Base-by-base conservation (phyloP, 2,329 filamentous ascomycete species). In the Pseudohalonectria lignicola region DNA sequence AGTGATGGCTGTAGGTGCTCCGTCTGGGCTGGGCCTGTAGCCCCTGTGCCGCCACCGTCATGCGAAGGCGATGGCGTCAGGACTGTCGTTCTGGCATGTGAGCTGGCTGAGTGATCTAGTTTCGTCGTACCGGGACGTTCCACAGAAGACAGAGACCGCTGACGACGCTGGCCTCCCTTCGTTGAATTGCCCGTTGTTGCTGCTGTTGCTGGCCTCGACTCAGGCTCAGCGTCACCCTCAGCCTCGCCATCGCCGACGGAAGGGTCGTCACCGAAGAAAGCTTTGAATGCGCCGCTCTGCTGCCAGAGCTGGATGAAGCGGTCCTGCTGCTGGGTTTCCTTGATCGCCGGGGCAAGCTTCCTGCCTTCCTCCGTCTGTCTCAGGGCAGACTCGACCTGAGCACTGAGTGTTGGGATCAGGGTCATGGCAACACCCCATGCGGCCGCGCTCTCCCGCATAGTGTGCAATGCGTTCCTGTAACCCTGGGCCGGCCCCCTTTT, bases 401-500 rank as follows among this genome's bases (percentile, higher is more conserved):
- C 51, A 13, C 54, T 56, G 12, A 60, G 48, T 21, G 54, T 53
- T 5, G 57, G 57, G 16, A 61, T 59, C 42, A 58, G 48, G 30
- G 47, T 53, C 12, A 60, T 46, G 2, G 56, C 56, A 9, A 53
- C 57, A 3, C 57, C 57, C 57, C 57, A 61, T 9, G 57, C 57
- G 4, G 57, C 57, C 20, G 57, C 57, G 31, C 56, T 60, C 46
- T 61, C 57, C 20, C 56, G 53, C 51, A 59, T 56, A 4, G 55
- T 57, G 50, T 61, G 57, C 41, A 61, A 49, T 3, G 57, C 57
- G 34, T 51, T 61, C 9, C 57, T 48, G 39, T 61, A 61, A 40
- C 57, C 57, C 45, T 61, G 58, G 17, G 58, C 56, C 1, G 57
- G 57, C 0, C 57, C 57, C 21, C 57, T 53, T 28, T 59, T 57